A percentile compares a stretch with the other conserved stretches of the same genome.
These are phyloP conservation scores for Backusella australiensis DNA, from an alignment of 192 early-diverging fungal genomes.

Conservation along the genomic window DNA sequence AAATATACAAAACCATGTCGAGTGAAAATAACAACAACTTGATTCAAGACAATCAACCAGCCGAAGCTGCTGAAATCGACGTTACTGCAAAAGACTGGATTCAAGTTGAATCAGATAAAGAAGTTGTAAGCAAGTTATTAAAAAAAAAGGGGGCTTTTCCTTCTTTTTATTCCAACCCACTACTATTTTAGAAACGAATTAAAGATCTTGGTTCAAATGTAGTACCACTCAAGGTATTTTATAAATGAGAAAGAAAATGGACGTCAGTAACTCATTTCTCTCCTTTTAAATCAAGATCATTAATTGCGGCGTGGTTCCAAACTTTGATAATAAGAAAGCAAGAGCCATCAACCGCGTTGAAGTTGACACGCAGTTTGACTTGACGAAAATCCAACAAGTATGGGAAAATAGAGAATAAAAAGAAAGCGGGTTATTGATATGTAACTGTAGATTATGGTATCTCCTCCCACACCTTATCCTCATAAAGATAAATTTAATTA, in stretches of 20 bases:
- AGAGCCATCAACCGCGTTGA: constrained; percentile 48
- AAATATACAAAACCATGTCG: background rate
- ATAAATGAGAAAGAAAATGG: background rate
- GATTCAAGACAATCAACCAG: background rate
- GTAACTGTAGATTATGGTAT: constrained; percentile 45
- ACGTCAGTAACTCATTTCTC: background rate
- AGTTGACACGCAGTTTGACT: constrained; percentile 38
- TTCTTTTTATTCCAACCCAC: background rate
- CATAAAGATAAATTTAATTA: constrained; percentile 50
- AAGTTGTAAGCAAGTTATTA: constrained; percentile 35
- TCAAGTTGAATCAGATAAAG: constrained; percentile 38
- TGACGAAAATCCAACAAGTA: constrained; percentile 42
- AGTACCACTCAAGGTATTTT: constrained; percentile 19
- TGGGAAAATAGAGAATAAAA: background rate
- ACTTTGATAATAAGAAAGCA: constrained; percentile 38
- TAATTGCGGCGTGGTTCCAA: constrained; percentile 47
- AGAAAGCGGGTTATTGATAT: background rate
- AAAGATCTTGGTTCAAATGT: constrained; percentile 20
- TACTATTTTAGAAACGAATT: constrained; percentile 25
- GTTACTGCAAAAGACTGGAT: constrained; percentile 46
- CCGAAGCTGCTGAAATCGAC: constrained; percentile 18
- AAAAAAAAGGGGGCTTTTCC: background rate
- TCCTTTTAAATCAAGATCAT: constrained; percentile 22
- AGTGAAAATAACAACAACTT: background rate
- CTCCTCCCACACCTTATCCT: constrained; percentile 45